Evolutionary conservation across 257 asterid species (phyloP).

Genomic region (Solanum microdontum): DNA sequence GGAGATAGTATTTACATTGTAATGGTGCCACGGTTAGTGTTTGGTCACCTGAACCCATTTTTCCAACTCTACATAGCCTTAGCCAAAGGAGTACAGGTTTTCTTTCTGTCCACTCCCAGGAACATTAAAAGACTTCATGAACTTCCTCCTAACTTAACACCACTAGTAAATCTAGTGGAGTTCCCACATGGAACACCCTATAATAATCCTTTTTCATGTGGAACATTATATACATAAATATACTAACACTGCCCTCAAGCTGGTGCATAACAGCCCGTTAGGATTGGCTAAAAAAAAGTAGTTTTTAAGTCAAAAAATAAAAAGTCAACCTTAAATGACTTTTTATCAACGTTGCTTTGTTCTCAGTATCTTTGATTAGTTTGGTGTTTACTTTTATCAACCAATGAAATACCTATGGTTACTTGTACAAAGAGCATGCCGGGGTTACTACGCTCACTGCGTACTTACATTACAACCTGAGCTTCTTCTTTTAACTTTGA

Average conservation of each 20-base stretch:
- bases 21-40: neutral
- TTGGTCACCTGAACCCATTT: neutral
- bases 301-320: too few relatives aligned
- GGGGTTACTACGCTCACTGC: too few relatives aligned
- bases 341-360: too few relatives aligned
- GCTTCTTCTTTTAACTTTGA: too few relatives aligned
- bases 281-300: too few relatives aligned
- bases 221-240: neutral
- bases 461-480: too few relatives aligned
- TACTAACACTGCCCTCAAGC: neutral
- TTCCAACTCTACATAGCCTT: neutral
- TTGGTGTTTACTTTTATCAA: too few relatives aligned
- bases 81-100: neutral
- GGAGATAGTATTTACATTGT: neutral
- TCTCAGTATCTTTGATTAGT: too few relatives aligned
- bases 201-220: neutral
- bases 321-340: too few relatives aligned
- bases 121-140: neutral
- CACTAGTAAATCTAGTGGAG: neutral
- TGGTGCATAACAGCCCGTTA: neutral
- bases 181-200: neutral
- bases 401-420: too few relatives aligned
- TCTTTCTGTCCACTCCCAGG: neutral
- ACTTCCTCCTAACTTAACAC: neutral
- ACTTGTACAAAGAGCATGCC: too few relatives aligned